Conservation (phyloP, 2,329 filamentous ascomycete species). For the Fusarium brevicatenulatum region DNA sequence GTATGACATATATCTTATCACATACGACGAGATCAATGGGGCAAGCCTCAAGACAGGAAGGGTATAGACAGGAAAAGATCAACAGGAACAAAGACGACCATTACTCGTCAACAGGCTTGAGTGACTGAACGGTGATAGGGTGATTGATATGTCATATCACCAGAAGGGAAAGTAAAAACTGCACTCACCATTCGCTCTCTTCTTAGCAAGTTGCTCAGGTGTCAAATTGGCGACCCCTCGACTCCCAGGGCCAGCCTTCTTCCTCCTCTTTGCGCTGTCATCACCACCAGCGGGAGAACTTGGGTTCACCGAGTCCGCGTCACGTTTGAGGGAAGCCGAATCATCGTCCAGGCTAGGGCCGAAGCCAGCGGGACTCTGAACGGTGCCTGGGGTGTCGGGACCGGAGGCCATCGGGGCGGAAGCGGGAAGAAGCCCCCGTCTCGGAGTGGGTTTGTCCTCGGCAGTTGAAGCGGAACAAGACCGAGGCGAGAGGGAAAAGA, state of each 20-base stretch:
- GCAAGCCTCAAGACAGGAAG: constrained; percentile 1
- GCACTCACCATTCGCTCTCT: constrained; percentile 65
- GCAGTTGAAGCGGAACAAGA: constrained; percentile 9
- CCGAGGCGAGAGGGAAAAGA: constrained; percentile 6
- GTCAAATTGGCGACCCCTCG: constrained; percentile 72
- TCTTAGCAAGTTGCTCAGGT: constrained; percentile 78
- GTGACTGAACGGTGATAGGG: neutral
- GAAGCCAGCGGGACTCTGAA: constrained; percentile 29
- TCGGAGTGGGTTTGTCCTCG: constrained; percentile 24
- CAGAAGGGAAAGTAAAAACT: neutral
- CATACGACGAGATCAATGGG: neutral
- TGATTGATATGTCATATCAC: neutral
- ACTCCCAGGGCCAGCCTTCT: constrained; percentile 56
- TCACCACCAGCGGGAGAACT: constrained; percentile 37
- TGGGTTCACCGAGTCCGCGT: constrained; percentile 32
- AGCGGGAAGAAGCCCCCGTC: constrained; percentile 13
- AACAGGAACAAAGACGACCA: neutral
- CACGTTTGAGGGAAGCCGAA: constrained; percentile 34
- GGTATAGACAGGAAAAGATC: neutral
- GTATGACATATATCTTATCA: constrained; percentile 5
- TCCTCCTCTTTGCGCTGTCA: constrained; percentile 56
- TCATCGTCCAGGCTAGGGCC: constrained; percentile 21
- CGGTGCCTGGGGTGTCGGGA: constrained; percentile 32
- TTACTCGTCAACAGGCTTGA: constrained; percentile 1
- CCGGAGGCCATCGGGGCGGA: constrained; percentile 38